Percentiles rank a stretch among this genome's conserved stretches.
phyloP scores from a whole-genome alignment of 1,139 yeast species.

The Petasospora fabianii region DNA sequence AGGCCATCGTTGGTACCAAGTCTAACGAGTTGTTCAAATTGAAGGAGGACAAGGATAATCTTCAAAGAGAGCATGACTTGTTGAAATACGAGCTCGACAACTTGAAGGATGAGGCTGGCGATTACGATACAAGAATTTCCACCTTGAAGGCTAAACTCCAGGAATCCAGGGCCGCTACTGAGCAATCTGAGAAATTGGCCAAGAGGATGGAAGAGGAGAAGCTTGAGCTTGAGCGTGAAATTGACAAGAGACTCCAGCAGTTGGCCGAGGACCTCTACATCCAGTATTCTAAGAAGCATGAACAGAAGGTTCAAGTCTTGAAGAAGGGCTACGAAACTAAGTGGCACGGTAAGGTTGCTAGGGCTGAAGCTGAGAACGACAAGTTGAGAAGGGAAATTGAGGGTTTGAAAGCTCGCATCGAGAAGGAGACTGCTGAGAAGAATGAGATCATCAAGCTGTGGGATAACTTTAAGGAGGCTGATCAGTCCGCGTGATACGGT shows the following conservation, averaged over 20 bases:
- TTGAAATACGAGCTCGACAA: conserved; percentile 25
- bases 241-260: conserved; percentile 49
- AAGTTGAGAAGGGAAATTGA: conserved; percentile 43
- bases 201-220: conserved; percentile 18
- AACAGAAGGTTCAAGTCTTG: conserved; percentile 53
- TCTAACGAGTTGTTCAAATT: conserved; percentile 26
- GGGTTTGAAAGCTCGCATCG: conserved; percentile 42
- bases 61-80: conserved; percentile 21
- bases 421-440: conserved; percentile 50
- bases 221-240: conserved; percentile 36
- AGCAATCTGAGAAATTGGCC: conserved; percentile 10
- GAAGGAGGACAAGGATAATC: conserved; percentile 26
- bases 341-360: conserved; percentile 42
- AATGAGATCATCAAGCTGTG: conserved; percentile 50
- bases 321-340: conserved; percentile 50
- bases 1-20: conserved; percentile 27
- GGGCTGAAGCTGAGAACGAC: conserved; percentile 39
- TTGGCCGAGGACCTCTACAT: conserved; percentile 63
- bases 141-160: conserved; percentile 25
- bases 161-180: conserved; percentile 22
- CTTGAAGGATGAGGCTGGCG: conserved; percentile 26
- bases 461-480: conserved; percentile 38
- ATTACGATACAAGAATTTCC: conserved; percentile 20
- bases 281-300: conserved; percentile 70
- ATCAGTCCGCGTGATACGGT: too few relatives aligned